Evolutionary conservation across 2,329 filamentous ascomycete species (phyloP), one percentile per base, ranked within the genome.

Genomic region (Hypoxylon sp.): DNA sequence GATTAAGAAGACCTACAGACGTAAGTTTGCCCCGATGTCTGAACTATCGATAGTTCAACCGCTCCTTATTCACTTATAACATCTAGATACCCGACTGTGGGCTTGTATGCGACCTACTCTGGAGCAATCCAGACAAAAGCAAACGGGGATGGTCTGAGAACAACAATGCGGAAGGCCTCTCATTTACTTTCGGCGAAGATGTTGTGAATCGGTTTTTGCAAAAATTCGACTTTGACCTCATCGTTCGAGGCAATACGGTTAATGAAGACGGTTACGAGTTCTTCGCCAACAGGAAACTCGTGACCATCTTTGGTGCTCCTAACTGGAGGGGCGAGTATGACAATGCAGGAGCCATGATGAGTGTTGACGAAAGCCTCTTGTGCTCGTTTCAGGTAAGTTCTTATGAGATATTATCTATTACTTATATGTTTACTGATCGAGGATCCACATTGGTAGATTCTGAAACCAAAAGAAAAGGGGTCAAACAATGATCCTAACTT

Each of bases 81-180:
- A 44, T 64, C 61, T 78, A 98, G 94, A 98, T 98, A 75, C 95
- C 95, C 70, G 95, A 99, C 79, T 98, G 94, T 78, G 95, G 95
- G 77, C 88, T 99, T 59, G 90, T 99, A 69, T 98, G 94, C 83
- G 95, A 99, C 85, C 87, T 99, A 60, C 84, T 99, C 70, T 99
- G 95, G 95, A 98, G 95, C 55, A 95, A 99, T 79, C 95, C 95
- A 37, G 95, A 98, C 81, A 99, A 98, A 83, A 94, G 98, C 77
- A 98, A 98, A 73, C 98, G 94, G 15, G 95, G 94, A 58, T 99
- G 95, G 95, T 97, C 93, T 79, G 95, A 98, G 83, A 98, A 98
- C 79, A 95, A 98, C 76, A 91, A 95, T 77, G 95, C 95, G 82
- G 95, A 34, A 10, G 32, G 11, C 32, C 32, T 98, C 32, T 97